These are phyloP conservation scores for Fusarium redolens DNA, from an alignment of 2,329 filamentous ascomycete genomes.

Conservation along the genomic window DNA sequence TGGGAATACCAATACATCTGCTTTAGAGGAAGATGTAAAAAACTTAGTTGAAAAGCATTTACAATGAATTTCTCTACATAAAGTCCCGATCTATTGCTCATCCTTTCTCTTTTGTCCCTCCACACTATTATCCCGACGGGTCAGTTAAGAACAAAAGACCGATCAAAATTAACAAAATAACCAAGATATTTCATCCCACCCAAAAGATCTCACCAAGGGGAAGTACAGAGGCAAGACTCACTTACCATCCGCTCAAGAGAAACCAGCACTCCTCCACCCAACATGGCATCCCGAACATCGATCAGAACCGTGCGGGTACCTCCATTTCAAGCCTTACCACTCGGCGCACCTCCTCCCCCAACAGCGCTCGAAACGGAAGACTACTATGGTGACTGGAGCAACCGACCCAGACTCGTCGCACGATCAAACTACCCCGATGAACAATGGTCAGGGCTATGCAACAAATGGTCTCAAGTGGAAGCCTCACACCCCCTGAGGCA, in stretches of 20 bases:
- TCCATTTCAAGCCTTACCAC: not conserved
- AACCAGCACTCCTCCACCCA: not conserved
- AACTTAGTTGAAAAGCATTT: accelerated
- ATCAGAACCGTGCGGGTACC: not conserved
- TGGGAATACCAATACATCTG: accelerated
- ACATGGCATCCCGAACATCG: accelerated
- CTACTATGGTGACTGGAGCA: not conserved
- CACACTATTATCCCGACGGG: not conserved
- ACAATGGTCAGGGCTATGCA: not conserved
- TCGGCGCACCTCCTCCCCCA: not conserved
- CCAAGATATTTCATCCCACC: accelerated
- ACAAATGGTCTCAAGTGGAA: not conserved
- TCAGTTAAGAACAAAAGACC: accelerated
- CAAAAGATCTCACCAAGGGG: not conserved
- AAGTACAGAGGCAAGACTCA: accelerated
- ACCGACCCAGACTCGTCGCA: not conserved
- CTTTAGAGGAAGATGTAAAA: accelerated
- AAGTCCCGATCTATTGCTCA: not conserved
- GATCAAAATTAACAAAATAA: accelerated
- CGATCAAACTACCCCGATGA: not conserved
- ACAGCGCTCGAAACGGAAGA: not conserved
- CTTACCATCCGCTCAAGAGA: accelerated
- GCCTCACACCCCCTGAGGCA: not conserved
- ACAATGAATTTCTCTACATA: accelerated
- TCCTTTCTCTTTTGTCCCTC: too few species aligned